phyloP scores from a whole-genome alignment of 768 basidiomycete genomes.

The Flagelloscypha sp. region DNA sequence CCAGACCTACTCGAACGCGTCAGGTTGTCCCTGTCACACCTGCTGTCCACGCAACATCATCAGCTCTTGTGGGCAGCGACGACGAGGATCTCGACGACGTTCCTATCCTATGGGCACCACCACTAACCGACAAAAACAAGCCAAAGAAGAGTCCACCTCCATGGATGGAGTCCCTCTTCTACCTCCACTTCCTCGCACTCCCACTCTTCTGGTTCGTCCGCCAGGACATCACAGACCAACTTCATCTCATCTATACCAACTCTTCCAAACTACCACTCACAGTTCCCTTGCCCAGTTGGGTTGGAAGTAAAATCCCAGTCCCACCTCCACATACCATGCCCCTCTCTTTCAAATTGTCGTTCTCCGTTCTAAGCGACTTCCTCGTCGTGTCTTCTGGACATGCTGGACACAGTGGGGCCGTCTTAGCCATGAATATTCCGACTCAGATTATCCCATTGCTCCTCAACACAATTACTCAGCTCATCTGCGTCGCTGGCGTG shows the following conservation, averaged over 20 bases:
- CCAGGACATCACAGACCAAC: conserved; percentile 40
- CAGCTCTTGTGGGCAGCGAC: conserved; percentile 4
- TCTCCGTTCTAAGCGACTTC: conserved; percentile 12
- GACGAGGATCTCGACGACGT: too few species aligned
- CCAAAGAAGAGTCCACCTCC: conserved; percentile 12
- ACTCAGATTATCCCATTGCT: conserved; percentile 52
- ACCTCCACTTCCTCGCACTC: conserved; percentile 72
- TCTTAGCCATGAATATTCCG: conserved; percentile 40
- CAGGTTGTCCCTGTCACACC: conserved; percentile 17
- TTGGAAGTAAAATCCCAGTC: conserved; percentile 2
- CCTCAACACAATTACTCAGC: conserved; percentile 76
- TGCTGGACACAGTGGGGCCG: too few species aligned
- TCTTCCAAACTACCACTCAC: conserved; percentile 16
- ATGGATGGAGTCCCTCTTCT: conserved; percentile 93
- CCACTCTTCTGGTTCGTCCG: conserved; percentile 67
- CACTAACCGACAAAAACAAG: conserved; percentile 6
- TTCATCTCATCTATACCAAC: conserved; percentile 32
- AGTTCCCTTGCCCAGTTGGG: conserved; percentile 12
- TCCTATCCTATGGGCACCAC: neutral
- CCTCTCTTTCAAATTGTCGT: conserved; percentile 8
- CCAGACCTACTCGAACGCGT: too few species aligned
- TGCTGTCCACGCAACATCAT: conserved; percentile 6
- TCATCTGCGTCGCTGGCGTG: conserved; percentile 81
- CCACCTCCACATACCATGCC: conserved; percentile 9
- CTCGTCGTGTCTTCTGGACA: conserved; percentile 15